phyloP scores from a whole-genome alignment of 352 stramenopile species.

The Halophytophthora batemanensis region DNA sequence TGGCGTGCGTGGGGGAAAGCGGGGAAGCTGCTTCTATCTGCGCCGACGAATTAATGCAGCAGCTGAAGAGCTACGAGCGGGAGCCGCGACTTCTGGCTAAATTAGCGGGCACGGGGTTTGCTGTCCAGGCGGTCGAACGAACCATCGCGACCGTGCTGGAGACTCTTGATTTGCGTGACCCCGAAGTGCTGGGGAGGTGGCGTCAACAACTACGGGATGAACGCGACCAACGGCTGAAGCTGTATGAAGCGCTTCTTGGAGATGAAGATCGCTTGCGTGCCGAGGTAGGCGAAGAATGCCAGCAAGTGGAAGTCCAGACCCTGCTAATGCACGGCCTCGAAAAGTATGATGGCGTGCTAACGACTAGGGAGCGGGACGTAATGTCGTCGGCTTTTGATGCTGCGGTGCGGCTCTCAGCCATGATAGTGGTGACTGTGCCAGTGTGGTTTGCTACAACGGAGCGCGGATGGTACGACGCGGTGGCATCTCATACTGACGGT shows the following conservation, averaged over 20 bases:
- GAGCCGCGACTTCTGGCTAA: slow-evolving; percentile 18
- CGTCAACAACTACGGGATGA: slow-evolving; percentile 8
- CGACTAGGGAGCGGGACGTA: slow-evolving; percentile 10
- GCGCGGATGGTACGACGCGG: slow-evolving; percentile 13
- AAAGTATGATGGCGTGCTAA: slow-evolving; percentile 12
- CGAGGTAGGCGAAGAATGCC: slow-evolving; percentile 13
- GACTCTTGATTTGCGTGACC: slow-evolving; percentile 3
- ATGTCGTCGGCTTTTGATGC: slow-evolving; percentile 14
- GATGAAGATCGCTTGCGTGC: slow-evolving; percentile 7
- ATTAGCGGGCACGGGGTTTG: slow-evolving; percentile 14
- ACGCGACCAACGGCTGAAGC: slow-evolving; percentile 4
- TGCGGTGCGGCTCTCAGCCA: slow-evolving; percentile 6
- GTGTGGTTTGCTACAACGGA: slow-evolving; percentile 17
- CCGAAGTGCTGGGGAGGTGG: slow-evolving; percentile 5
- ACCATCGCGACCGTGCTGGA: slow-evolving; percentile 8
- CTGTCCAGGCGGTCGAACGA: slow-evolving; percentile 14
- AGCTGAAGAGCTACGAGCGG: slow-evolving; percentile 9
- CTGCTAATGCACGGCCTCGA: slow-evolving; percentile 16
- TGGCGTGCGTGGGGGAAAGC: neutral
- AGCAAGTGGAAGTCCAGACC: slow-evolving; percentile 18
- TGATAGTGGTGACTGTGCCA: slow-evolving; percentile 9
- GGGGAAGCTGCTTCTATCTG: slow-evolving; percentile 6
- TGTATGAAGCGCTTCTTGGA: slow-evolving; percentile 15
- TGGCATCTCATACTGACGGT: slow-evolving; percentile 1
- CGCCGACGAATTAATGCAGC: slow-evolving; percentile 11